Conservation (phyloP, 306 rosid species). For the Lagenaria siceraria region DNA sequence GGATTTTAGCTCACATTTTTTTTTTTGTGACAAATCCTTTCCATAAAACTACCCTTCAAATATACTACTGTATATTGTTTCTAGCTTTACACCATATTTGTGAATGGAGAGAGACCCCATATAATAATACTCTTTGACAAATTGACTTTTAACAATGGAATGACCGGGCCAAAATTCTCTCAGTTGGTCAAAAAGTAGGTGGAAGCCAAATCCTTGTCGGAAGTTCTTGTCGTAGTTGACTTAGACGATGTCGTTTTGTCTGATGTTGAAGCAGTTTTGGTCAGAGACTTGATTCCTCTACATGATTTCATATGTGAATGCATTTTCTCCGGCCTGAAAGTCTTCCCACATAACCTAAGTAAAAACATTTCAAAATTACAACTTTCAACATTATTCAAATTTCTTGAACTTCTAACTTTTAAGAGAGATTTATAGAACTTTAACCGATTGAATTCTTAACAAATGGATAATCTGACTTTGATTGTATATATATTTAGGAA, state of each 20-base stretch:
- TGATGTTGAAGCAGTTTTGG: slow-evolving; percentile 14
- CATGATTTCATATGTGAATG: slow-evolving; percentile 76
- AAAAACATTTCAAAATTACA: background rate
- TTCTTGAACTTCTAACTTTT: no score
- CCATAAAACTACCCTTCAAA: background rate
- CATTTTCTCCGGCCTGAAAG: slow-evolving; percentile 77
- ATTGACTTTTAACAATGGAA: slow-evolving; percentile 1
- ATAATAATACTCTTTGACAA: background rate
- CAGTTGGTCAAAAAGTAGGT: slow-evolving; percentile 26
- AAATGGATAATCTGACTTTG: no score
- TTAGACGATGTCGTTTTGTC: slow-evolving; percentile 15
- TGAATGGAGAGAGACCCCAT: background rate
- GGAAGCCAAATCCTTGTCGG: slow-evolving; percentile 12
- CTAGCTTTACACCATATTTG: background rate
- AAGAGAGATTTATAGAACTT: no score
- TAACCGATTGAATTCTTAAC: no score
- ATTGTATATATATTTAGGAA: no score
- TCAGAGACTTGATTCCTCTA: slow-evolving; percentile 42
- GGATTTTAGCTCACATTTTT: background rate
- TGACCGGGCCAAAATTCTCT: background rate
- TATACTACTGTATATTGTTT: background rate
- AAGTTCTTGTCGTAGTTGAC: slow-evolving; percentile 18
- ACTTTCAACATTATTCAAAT: no score
- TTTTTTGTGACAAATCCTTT: background rate
- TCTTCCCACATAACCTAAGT: slow-evolving; percentile 51